Evolutionary conservation across 2,329 filamentous ascomycete genomes (phyloP).

Genomic region (Fusarium tanahbumbuense): DNA sequence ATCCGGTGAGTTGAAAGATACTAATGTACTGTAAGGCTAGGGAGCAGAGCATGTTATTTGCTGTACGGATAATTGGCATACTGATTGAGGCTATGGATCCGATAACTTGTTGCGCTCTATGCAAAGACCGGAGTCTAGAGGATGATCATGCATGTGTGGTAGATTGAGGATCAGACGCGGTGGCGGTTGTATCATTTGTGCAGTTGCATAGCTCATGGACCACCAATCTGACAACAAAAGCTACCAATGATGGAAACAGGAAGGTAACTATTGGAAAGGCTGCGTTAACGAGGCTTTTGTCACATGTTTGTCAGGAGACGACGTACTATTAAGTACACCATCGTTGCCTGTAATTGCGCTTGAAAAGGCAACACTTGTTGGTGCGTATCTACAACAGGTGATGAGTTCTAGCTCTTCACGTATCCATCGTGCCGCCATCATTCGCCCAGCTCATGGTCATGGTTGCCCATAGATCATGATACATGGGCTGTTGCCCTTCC

Average conservation of each 20-base stretch:
- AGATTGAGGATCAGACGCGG: constrained; percentile 1
- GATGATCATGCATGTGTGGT: constrained; percentile 11
- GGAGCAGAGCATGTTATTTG: not conserved
- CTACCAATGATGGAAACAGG: not conserved
- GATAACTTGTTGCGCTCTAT: constrained; percentile 5
- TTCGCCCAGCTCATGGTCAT: constrained; percentile 61
- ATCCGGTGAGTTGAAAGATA: constrained; percentile 8
- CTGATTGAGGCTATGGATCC: constrained; percentile 10
- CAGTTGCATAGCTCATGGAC: not conserved
- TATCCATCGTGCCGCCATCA: constrained; percentile 26
- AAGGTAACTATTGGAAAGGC: not conserved
- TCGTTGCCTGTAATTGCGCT: not conserved
- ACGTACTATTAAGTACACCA: not conserved
- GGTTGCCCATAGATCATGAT: constrained; percentile 61
- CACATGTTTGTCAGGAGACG: constrained; percentile 13
- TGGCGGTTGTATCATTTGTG: not conserved
- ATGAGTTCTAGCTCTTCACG: not conserved
- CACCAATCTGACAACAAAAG: not conserved
- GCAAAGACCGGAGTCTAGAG: not conserved
- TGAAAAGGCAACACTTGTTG: not conserved
- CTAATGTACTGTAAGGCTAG: not conserved
- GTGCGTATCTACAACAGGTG: not conserved
- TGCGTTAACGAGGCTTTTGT: not conserved
- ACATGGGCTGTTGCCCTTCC: constrained; percentile 45
- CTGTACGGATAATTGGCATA: not conserved